Evolutionary conservation across 176 grass and related monocot species (phyloP).

Genomic region (Eragrostis curvula): DNA sequence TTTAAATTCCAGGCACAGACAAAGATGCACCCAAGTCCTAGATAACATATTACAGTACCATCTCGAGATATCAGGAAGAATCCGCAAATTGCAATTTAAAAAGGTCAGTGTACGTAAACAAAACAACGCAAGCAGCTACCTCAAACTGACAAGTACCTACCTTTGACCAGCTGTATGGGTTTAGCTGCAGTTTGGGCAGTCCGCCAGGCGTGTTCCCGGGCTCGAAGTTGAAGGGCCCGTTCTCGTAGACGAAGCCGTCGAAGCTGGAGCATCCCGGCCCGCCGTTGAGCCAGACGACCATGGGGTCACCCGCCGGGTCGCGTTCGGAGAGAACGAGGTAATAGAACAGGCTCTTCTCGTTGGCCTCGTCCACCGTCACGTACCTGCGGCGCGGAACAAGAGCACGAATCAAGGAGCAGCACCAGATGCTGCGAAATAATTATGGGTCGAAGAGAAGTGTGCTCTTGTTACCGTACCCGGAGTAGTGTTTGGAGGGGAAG

Average conservation of each 20-base stretch:
- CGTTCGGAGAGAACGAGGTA: conserved; percentile 77
- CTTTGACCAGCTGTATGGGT: conserved; percentile 93
- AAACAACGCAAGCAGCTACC: too few relatives aligned
- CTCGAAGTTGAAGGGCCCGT: conserved; percentile 85
- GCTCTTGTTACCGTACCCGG: conserved; percentile 46
- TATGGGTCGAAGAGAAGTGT: too few relatives aligned
- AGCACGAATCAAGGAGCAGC: not conserved
- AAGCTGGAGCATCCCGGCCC: conserved; percentile 93
- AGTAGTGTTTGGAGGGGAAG: conserved; percentile 71
- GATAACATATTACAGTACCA: too few relatives aligned
- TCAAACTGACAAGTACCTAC: conserved; percentile 1
- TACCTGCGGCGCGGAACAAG: not conserved
- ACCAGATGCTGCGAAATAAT: too few relatives aligned
- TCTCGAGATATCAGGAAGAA: too few relatives aligned
- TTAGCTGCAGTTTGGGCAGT: conserved; percentile 70
- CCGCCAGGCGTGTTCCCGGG: conserved; percentile 34
- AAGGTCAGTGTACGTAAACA: too few relatives aligned
- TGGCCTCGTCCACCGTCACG: conserved; percentile 53
- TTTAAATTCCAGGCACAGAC: too few relatives aligned
- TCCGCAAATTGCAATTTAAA: too few relatives aligned
- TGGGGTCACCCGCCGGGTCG: conserved; percentile 64
- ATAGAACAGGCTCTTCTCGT: conserved; percentile 73
- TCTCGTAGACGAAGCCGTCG: conserved; percentile 82
- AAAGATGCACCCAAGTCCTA: too few relatives aligned
- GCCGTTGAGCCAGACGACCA: conserved; percentile 93